Evolutionary conservation across 331 rosid species (phyloP).

Genomic region (Malus hybrid): DNA sequence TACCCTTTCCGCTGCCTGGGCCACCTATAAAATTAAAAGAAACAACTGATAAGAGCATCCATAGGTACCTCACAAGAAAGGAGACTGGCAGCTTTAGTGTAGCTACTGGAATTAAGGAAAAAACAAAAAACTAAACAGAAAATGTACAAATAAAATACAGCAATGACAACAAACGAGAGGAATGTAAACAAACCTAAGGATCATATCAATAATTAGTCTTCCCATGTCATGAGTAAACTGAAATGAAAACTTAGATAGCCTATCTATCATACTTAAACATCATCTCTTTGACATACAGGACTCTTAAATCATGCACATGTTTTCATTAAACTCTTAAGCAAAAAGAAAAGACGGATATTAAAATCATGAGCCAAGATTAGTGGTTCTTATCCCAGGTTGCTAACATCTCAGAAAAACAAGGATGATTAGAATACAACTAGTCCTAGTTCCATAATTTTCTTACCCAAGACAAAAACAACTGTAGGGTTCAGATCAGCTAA

Average conservation of each 20-base stretch:
- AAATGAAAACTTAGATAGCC: background rate
- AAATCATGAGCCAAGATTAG: background rate
- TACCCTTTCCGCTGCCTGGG: conserved; percentile 97
- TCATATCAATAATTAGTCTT: background rate
- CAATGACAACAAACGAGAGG: background rate
- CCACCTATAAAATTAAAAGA: conserved; percentile 45
- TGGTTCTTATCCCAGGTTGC: background rate
- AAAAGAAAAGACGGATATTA: background rate
- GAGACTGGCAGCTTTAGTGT: background rate
- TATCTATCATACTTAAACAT: background rate
- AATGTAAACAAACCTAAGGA: background rate
- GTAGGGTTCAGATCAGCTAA: conserved; percentile 59
- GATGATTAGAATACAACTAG: background rate
- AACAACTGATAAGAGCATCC: background rate
- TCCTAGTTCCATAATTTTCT: conserved; percentile 7
- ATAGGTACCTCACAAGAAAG: background rate
- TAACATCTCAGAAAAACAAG: too few species aligned
- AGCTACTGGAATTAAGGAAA: background rate
- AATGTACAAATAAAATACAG: background rate
- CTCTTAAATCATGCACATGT: background rate
- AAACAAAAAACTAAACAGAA: background rate
- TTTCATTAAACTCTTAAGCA: background rate
- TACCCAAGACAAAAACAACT: conserved; percentile 92
- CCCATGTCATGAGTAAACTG: background rate
- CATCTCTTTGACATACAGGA: background rate